Base-by-base conservation (phyloP, 371 early-diverging fungal species). In the Mortierella sp. region DNA sequence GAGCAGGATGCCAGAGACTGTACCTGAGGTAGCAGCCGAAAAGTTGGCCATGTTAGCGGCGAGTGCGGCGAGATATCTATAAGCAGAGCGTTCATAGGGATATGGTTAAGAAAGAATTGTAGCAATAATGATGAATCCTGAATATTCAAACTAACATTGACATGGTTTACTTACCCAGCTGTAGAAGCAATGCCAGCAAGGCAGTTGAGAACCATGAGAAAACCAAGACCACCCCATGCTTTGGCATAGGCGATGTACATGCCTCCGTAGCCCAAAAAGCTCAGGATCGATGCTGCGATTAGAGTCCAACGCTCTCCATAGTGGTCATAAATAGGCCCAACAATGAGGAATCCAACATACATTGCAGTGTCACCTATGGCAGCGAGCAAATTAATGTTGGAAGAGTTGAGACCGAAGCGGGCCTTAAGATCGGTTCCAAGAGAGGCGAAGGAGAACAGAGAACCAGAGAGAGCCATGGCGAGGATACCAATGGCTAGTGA, bases 41-140 rank as follows among this genome's bases (percentile, higher is more conserved):
- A 79, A 79, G 57, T 79, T 79, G 64, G 74, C 74, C 80, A 79
- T 79, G 61, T 74, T 79, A 63, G 80, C 74, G 49, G 80, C 80
- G n/a, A 79, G 70, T 1, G 80, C 80, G 12, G 80, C 80, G 37
- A 79, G 47, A 32, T 79, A 79, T 40, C 79, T 79, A 51, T 43
- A 34, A 34, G 19, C 0, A 55, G 61, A 54, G 56, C n/a, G n/a
- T n/a, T n/a, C 31, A 28, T n/a, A 60, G 26, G 23, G 3, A 42
- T 26, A 26, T 31, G 34, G 26, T 17, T 2, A 17, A 28, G 35
- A n/a, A 31, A 26, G 56, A 56, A 26, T 10, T 22, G 37, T 40
- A 13, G 54, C 40, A 58, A 29, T 35, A 47, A 26, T 32, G 31
- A 8, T 57, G 29, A 53, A 29, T 26, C 2, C 53, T 23, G 5